phyloP scores from a whole-genome alignment of 202 grass and related monocot species.

The Dendrocalamus latiflorus region DNA sequence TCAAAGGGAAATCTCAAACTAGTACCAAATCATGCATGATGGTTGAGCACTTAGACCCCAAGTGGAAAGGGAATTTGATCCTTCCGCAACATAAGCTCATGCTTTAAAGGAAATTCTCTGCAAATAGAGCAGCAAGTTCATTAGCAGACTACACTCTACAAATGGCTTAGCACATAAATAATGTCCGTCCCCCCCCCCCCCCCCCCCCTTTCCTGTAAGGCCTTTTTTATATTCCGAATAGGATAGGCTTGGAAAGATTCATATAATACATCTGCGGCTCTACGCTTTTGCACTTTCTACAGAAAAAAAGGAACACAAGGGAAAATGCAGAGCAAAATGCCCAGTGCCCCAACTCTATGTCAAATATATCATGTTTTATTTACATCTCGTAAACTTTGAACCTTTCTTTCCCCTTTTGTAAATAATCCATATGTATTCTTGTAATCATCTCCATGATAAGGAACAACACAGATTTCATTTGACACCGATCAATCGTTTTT shows the following conservation, averaged over 20 bases:
- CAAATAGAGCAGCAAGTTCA: conserved; percentile 6
- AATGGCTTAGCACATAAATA: conserved; percentile 34
- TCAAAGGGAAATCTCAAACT: background rate
- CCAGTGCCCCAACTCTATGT: background rate
- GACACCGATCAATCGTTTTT: background rate
- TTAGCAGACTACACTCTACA: background rate
- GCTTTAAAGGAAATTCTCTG: background rate
- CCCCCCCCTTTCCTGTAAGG: background rate
- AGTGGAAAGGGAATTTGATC: conserved; percentile 49
- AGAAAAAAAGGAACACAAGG: background rate
- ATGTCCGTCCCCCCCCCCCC: background rate
- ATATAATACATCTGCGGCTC: background rate
- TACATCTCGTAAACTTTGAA: background rate
- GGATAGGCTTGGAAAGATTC: background rate
- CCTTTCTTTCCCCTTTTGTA: background rate
- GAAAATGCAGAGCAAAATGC: background rate
- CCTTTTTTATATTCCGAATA: background rate
- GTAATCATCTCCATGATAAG: too few species aligned
- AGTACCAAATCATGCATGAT: conserved; percentile 19
- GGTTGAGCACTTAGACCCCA: background rate
- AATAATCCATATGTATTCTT: background rate
- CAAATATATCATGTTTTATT: background rate
- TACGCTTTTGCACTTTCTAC: background rate
- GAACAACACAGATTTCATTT: background rate
- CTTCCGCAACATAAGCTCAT: conserved; percentile 35